Evolutionary conservation across 108 stramenopile species (phyloP), one percentile per base, ranked within the genome.

Genomic region (Fragilaria radians): DNA sequence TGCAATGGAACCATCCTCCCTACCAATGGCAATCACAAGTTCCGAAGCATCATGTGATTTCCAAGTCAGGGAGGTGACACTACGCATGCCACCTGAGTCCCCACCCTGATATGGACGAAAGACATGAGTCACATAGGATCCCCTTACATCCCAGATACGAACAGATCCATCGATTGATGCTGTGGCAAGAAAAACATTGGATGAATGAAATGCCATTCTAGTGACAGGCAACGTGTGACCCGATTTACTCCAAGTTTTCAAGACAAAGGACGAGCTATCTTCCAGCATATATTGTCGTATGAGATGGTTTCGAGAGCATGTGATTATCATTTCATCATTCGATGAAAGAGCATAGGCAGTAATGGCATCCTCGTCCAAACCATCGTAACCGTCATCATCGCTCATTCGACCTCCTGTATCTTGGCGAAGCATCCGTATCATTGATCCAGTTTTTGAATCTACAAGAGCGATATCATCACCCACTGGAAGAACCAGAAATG

Each of bases 101-200:
- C 73, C 77, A n/a, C 65, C 77, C 5, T 54, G 49, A 14, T 70
- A 58, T 47, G 82, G 84, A 27, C 82, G 70, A 54, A 86, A 88
- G 28, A 86, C 80, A 65, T 93, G 91, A 18, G 91, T 88, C 21
- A 87, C 88, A 60, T 76, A 89, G 34, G 71, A 70, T 32, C 85
- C 82, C n/a, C 86, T 71, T 7, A 69, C 62, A 71, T 93, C 91
- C 86, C 86, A 93, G 32, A 93, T 61, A 23, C 89, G 78, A 18
- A 82, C 88, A 19, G 76, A 73, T 26, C 91, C 91, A 65, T 93
- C 91, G 17, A 89, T 82, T 0, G 86, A 85, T 48, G 82, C 91
- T 9, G 88, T 89, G 29, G 88, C 88, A 17, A 89, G 63, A 67
- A 89, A 89, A 1, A 85, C 69, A 47, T 85, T 83, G 17, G 83